Base-by-base conservation (phyloP, 306 rosid genomes). In the Carpinus viminea region DNA sequence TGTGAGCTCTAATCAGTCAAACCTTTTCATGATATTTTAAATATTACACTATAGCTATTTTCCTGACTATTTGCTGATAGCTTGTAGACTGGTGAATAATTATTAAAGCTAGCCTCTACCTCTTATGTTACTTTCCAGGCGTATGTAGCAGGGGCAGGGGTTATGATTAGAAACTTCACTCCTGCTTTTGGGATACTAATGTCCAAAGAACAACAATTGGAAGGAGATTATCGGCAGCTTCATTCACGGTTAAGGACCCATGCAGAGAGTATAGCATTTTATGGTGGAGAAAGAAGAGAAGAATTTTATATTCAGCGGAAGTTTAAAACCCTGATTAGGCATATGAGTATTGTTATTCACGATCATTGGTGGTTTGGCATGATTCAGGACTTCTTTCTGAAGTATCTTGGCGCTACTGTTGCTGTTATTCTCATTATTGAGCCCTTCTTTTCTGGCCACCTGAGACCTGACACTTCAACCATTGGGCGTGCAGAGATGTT, bases 341-440 rank as follows among this genome's bases (percentile, higher is more conserved):
- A 96, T 85, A 68, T 90, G 92, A 76, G 85, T 34, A 76, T 73
- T 71, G 98, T 90, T 72, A 86, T 90, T 78, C 98, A 96, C 54
- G 97, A 96, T 70, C 97, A 96, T 74, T 96, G 99, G 99, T 96
- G 99, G 99, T 96, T 96, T 90, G 98, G 99, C 87, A 96, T 96
- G 98, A 91, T 96, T 87, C 99, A 96, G 75, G 99, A 96, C 81
- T 96, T 93, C 77, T 69, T 96, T 57, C 79, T 93, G 83, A 96
- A 96, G 88, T 96, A 96, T 87, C 97, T 96, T 75, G 99, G 99
- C 77, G 98, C 99, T 73, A 96, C 99, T 54, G 86, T 96, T 69
- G 99, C 99, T 79, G 99, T 93, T 83, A 88, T 96, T 70, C 82
- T 96, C 87, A 96, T 96, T 53, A 90, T 96, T 31, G 99, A 93